Conservation (phyloP, 1,139 yeast genomes). For the Meyerozyma sp. region DNA sequence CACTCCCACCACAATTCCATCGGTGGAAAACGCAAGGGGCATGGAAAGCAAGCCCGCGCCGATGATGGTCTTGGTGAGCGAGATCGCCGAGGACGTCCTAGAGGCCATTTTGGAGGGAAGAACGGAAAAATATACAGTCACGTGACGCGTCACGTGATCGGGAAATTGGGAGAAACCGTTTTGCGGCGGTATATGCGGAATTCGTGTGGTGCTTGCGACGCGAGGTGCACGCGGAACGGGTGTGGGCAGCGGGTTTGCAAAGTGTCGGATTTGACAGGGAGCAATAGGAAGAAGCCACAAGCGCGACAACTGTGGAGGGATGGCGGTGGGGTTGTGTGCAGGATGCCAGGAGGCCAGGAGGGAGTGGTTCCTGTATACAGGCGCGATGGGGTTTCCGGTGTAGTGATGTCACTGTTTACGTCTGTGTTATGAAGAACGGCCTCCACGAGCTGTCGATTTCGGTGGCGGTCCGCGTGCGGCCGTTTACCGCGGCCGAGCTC, state of each 20-base stretch:
- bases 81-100: constrained; percentile 46
- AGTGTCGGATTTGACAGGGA: too few species aligned
- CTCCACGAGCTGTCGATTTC: constrained; percentile 58
- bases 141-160: neutral
- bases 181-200: neutral
- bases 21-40: constrained; percentile 85
- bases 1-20: constrained; percentile 71
- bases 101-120: neutral
- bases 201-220: neutral
- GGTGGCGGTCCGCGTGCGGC: constrained; percentile 81
- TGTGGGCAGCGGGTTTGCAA: too few species aligned
- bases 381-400: neutral
- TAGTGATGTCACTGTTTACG: too few species aligned
- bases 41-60: constrained; percentile 95
- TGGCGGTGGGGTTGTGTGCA: neutral
- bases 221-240: too few species aligned
- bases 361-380: neutral
- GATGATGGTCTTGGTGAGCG: constrained; percentile 64
- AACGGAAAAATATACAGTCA: neutral
- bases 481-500: constrained; percentile 57
- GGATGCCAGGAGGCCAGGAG: neutral
- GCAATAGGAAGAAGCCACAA: neutral
- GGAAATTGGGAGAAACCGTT: neutral
- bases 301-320: neutral
- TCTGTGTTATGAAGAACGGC: neutral